A percentile compares a stretch with the other conserved stretches of the same genome.
phyloP scores from a whole-genome alignment of 352 stramenopile genomes.

The Globisporangium parvum region DNA sequence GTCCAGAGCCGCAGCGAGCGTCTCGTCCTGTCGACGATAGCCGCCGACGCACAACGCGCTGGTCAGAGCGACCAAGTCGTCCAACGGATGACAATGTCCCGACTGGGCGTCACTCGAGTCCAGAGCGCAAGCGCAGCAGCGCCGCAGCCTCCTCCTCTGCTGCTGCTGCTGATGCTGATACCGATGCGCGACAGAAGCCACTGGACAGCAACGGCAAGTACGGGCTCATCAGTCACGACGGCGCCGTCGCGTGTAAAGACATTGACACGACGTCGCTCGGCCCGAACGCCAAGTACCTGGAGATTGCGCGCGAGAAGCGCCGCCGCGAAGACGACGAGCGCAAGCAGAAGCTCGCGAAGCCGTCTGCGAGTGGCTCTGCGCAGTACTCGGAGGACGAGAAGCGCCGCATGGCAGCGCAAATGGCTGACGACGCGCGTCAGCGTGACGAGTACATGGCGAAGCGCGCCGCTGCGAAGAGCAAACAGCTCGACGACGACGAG shows the following conservation, averaged over 20 bases:
- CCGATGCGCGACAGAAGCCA: conserved; percentile 17
- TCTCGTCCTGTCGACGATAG: too few relatives aligned
- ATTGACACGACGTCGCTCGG: conserved; percentile 71
- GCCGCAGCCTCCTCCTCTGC: not conserved
- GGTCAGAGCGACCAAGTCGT: too few relatives aligned
- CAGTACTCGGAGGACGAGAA: conserved; percentile 58
- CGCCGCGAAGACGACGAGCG: conserved; percentile 65
- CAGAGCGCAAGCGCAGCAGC: too few relatives aligned
- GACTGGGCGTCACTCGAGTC: too few relatives aligned
- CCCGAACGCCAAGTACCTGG: conserved; percentile 73
- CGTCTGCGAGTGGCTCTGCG: conserved; percentile 9
- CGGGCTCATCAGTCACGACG: conserved; percentile 49
- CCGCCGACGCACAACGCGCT: too few relatives aligned
- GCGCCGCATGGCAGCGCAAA: conserved; percentile 46
- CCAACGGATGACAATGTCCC: too few relatives aligned
- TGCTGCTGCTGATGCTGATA: not conserved
- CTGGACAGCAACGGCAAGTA: conserved; percentile 41
- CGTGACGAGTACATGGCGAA: conserved; percentile 60
- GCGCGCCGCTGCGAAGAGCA: conserved; percentile 39
- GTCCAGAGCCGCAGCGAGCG: too few relatives aligned
- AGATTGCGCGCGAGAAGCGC: conserved; percentile 61
- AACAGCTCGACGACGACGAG: conserved; percentile 51
- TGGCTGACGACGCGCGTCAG: conserved; percentile 68
- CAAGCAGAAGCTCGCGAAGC: conserved; percentile 54
- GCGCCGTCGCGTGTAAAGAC: conserved; percentile 61